These are phyloP conservation scores for Betula pendula DNA, from an alignment of 306 rosid genomes.

Conservation along the genomic window DNA sequence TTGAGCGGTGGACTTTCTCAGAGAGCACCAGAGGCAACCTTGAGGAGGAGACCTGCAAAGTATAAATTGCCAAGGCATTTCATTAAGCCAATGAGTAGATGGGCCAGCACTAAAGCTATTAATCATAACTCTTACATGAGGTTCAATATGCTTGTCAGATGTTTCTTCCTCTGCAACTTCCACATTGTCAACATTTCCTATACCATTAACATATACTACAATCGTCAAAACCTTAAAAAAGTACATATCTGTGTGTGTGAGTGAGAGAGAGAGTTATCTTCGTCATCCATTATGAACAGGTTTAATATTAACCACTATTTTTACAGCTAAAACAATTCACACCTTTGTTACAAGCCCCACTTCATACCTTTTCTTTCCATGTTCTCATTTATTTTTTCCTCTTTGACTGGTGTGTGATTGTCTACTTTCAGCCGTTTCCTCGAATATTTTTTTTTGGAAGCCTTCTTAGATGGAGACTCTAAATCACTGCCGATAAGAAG, in stretches of 20 bases:
- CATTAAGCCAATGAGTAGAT: conserved; percentile 21
- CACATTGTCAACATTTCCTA: conserved; percentile 45
- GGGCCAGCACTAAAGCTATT: conserved; percentile 14
- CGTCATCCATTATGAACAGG: conserved; percentile 1
- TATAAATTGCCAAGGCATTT: conserved; percentile 31
- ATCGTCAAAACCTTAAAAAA: conserved; percentile 21
- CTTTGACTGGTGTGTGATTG: conserved; percentile 37
- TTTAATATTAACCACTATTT: conserved; percentile 1
- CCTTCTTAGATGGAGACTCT: conserved; percentile 54
- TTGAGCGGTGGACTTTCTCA: conserved; percentile 80
- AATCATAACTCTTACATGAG: conserved; percentile 55
- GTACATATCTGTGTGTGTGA: conserved; percentile 20
- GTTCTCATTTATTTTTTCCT: conserved; percentile 39
- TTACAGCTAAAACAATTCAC: background rate
- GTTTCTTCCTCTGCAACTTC: conserved; percentile 62
- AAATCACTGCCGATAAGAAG: conserved; percentile 34
- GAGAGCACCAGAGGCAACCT: conserved; percentile 86
- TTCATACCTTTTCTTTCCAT: conserved; percentile 47
- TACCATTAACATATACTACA: conserved; percentile 32
- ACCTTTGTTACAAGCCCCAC: background rate
- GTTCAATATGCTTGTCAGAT: conserved; percentile 48
- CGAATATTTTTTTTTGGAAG: conserved; percentile 41
- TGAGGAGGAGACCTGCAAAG: conserved; percentile 70
- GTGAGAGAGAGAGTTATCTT: conserved; percentile 22
- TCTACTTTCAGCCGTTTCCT: conserved; percentile 40